Conservation (phyloP, 352 stramenopile species). For the Saprolegnia parasitica region DNA sequence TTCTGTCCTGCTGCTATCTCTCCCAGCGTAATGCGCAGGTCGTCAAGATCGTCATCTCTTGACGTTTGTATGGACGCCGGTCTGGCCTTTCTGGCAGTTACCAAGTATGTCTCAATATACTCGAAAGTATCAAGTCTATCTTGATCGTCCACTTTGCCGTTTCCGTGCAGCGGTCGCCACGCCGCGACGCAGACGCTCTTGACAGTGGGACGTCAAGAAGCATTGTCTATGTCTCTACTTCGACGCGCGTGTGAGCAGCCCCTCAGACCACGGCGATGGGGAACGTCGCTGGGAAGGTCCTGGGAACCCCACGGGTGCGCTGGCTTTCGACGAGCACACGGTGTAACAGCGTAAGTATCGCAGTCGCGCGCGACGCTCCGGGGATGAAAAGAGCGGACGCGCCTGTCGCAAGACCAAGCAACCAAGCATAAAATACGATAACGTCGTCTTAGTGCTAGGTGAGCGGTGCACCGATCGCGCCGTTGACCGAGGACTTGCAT, state of each 20-base stretch:
- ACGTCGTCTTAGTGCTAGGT: background rate
- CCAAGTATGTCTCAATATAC: background rate
- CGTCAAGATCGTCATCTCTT: background rate
- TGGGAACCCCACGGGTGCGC: too few species aligned
- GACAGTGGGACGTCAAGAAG: too few species aligned
- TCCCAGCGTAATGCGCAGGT: background rate
- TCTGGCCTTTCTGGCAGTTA: background rate
- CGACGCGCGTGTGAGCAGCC: too few species aligned
- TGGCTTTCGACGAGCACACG: too few species aligned
- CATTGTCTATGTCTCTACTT: too few species aligned
- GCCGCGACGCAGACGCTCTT: too few species aligned
- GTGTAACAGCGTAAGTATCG: background rate
- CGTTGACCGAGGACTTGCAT: constrained; percentile 34
- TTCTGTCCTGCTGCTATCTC: background rate
- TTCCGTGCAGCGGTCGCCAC: too few species aligned
- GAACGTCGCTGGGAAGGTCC: too few species aligned
- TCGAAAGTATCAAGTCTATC: background rate
- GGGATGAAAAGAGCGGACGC: background rate
- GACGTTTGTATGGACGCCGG: background rate
- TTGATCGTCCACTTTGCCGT: too few species aligned
- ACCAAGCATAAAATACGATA: background rate
- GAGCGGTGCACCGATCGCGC: background rate
- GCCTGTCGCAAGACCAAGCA: background rate
- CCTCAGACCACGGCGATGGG: too few species aligned
- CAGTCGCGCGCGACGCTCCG: background rate